Evolutionary conservation across 2,329 filamentous ascomycete species (phyloP).

Genomic region (Aotearoamyces nothofagi): DNA sequence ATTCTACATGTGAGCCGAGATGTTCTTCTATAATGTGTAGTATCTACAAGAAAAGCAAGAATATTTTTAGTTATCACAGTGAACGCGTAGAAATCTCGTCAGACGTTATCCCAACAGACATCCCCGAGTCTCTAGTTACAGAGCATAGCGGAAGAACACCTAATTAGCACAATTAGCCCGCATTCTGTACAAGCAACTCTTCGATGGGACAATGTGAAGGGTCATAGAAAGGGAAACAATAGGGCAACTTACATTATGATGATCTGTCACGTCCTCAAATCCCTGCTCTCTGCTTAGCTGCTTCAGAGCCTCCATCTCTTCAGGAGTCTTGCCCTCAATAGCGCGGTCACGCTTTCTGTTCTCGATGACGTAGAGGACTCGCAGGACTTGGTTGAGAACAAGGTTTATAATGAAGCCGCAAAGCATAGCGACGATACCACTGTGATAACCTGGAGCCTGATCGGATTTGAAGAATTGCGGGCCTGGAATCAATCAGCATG

Average conservation of each 20-base stretch:
- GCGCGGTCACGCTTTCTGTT: conserved; percentile 17
- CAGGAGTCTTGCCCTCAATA: conserved; percentile 15
- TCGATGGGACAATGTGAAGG: too few species aligned
- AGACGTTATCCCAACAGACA: too few species aligned
- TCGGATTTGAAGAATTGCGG: conserved; percentile 19
- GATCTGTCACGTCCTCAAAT: conserved; percentile 25
- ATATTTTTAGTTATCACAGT: too few species aligned
- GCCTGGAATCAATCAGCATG: too few species aligned
- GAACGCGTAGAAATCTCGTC: too few species aligned
- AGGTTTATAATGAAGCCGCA: conserved; percentile 18
- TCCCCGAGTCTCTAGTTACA: too few species aligned
- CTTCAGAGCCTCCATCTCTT: conserved; percentile 18
- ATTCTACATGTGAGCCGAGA: too few species aligned
- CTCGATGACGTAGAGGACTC: conserved; percentile 17
- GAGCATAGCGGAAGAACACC: too few species aligned
- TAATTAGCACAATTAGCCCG: too few species aligned
- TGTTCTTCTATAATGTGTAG: too few species aligned
- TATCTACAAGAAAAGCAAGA: too few species aligned
- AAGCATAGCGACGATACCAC: conserved; percentile 20
- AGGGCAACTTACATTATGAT: conserved; percentile 17
- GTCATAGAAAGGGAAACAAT: background rate
- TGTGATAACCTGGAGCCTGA: conserved; percentile 19
- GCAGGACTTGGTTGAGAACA: conserved; percentile 14
- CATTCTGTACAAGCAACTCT: too few species aligned
- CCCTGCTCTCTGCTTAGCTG: conserved; percentile 19